These are phyloP conservation scores for Guillardia theta DNA, from an alignment of 78 protist species.

Conservation along the genomic window DNA sequence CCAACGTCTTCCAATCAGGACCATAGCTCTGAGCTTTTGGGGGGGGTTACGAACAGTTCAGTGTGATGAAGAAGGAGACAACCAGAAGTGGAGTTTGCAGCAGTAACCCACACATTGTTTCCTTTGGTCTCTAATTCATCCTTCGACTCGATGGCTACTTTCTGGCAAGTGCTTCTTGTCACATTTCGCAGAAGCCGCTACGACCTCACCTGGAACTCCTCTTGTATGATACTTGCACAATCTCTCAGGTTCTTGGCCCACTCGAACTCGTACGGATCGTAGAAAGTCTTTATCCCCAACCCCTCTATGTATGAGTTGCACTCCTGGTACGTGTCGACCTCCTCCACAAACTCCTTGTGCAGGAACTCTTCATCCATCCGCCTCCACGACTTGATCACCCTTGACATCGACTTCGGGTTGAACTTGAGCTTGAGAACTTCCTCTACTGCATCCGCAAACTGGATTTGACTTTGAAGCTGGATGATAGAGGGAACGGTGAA, in stretches of 20 bases:
- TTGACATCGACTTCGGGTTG: not conserved
- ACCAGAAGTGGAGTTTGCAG: conserved; percentile 3
- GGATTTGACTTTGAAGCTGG: no score
- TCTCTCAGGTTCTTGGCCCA: not conserved
- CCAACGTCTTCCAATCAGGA: conserved; percentile 4
- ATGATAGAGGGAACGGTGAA: no score
- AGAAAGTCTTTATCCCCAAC: not conserved
- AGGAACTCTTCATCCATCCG: not conserved
- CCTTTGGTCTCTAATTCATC: not conserved
- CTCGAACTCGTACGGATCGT: conserved; percentile 5
- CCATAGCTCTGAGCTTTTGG: not conserved
- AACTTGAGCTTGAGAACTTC: not conserved
- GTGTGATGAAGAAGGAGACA: not conserved
- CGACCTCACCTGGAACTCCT: not conserved
- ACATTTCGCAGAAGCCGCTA: no score
- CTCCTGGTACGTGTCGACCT: not conserved
- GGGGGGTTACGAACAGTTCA: not conserved
- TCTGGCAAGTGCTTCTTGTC: not conserved
- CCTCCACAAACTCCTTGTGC: not conserved
- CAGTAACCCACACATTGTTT: conserved; percentile 40
- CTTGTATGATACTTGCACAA: not conserved
- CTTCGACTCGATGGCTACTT: not conserved
- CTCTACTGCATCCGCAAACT: not conserved
- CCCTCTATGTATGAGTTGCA: conserved; percentile 25
- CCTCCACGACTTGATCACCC: not conserved